These are phyloP conservation scores for Solanum sejunctum DNA, from an alignment of 257 asterid species.

Conservation along the genomic window DNA sequence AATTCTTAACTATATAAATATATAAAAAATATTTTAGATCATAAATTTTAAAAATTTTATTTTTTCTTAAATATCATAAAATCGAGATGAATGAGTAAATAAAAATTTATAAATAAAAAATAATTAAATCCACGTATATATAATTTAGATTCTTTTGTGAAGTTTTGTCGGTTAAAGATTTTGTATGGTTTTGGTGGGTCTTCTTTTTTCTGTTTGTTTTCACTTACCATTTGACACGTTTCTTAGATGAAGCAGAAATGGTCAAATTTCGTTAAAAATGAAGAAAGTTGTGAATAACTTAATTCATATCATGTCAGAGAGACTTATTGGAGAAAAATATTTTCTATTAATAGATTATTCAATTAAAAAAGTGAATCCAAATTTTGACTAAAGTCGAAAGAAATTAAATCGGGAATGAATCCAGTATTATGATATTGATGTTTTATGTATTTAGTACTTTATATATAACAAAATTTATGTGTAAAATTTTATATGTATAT, in stretches of 20 bases:
- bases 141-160: background rate
- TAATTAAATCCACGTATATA: background rate
- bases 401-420: background rate
- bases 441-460: background rate
- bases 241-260: background rate
- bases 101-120: background rate
- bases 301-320: background rate
- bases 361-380: background rate
- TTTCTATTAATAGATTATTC: too few relatives aligned
- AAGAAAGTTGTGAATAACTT: background rate
- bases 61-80: too few relatives aligned
- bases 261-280: background rate
- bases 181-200: background rate
- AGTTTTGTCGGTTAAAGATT: conserved; percentile 3
- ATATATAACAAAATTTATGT: background rate
- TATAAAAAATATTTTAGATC: too few relatives aligned
- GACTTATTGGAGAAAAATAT: background rate
- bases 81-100: background rate
- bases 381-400: background rate
- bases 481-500: background rate
- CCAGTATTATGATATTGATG: background rate
- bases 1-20: too few relatives aligned
- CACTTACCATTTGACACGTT: background rate
- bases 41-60: too few relatives aligned
- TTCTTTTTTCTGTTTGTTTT: background rate